Evolutionary conservation across 352 stramenopile genomes (phyloP), one percentile per base, ranked within the genome.

Genomic region (Phytophthora brassicae): DNA sequence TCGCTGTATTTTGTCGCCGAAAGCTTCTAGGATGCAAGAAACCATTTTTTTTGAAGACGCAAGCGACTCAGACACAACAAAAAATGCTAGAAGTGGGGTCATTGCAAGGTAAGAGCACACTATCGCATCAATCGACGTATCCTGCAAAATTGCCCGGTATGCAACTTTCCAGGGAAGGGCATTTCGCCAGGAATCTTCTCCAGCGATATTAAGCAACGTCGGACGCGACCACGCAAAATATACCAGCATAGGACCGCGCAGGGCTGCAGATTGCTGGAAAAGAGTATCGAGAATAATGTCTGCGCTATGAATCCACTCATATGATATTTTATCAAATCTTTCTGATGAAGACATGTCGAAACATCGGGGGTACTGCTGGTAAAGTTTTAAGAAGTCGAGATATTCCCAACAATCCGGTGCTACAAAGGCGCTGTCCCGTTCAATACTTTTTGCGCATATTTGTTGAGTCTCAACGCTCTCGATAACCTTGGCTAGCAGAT

Each of bases 191-290:
- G 64, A 77, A 28, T 75, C 51, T 13, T 74, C 64, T 23, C 57
- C 59, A 11, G 39, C 43, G 35, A 85, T 46, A 33, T 66, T 68
- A 6, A 87, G 56, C 24, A 35, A 55, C 33, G 62, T 60, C 45
- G 56, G 60, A 36, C 75, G 64, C 23, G 78, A 83, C 78, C 78
- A 87, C 31, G 75, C 49, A 36, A 84, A 84, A 36, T 74, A 72
- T 4, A 78, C 35, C 17, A 85, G 48, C 14, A 87, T 77, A 38
- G 75, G 51, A 14, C 72, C 70, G 39, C 67, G 70, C 4, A 72
- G 33, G 26, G 55, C 48, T 55, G 64, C 39, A 17, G 60, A 48
- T n/a, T 66, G 64, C 4, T 39, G 48, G 5, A 72, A 71, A 46
- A 82, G 45, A 35, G 60, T 35, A 19, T 70, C 51, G 3, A 77